These are phyloP conservation scores for Cyclotella atomus DNA, from an alignment of 108 stramenopile genomes.

Conservation along the genomic window DNA sequence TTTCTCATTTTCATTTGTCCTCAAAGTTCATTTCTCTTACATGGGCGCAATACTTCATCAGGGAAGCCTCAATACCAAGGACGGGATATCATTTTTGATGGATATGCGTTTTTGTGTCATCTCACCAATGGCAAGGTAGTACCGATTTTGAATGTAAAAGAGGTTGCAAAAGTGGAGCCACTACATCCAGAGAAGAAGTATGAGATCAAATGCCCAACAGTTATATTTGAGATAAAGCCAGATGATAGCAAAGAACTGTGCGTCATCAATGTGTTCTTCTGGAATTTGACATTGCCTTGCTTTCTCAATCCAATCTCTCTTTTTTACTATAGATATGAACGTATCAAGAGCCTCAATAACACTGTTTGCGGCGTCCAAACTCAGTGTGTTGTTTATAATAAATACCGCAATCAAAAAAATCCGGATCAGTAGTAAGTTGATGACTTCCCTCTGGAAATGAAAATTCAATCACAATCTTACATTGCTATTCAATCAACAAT, in stretches of 20 bases:
- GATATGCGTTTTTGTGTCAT: conserved; percentile 17
- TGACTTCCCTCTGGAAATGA: background rate
- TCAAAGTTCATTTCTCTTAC: no score
- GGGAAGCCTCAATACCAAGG: background rate
- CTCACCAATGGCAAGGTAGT: background rate
- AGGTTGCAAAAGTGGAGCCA: background rate
- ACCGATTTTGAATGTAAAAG: background rate
- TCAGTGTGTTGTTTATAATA: conserved; percentile 18
- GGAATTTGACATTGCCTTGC: background rate
- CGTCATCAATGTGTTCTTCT: background rate
- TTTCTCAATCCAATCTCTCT: no score
- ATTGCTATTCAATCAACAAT: background rate
- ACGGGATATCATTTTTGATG: background rate
- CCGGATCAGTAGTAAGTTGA: conserved; percentile 39
- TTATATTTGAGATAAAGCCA: conserved; percentile 16
- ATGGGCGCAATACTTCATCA: background rate
- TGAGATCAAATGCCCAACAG: conserved; percentile 16
- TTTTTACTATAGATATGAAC: conserved; percentile 10
- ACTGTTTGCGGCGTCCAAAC: conserved; percentile 11
- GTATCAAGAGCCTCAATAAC: conserved; percentile 15
- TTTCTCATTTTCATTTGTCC: background rate
- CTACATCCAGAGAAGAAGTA: conserved; percentile 7
- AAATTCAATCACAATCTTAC: background rate
- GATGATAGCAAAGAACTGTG: conserved; percentile 31
- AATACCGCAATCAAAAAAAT: conserved; percentile 19